Evolutionary conservation across 1,284 basidiomycete species (phyloP), one percentile per base, ranked within the genome.

Genomic region (Meira nashicola): DNA sequence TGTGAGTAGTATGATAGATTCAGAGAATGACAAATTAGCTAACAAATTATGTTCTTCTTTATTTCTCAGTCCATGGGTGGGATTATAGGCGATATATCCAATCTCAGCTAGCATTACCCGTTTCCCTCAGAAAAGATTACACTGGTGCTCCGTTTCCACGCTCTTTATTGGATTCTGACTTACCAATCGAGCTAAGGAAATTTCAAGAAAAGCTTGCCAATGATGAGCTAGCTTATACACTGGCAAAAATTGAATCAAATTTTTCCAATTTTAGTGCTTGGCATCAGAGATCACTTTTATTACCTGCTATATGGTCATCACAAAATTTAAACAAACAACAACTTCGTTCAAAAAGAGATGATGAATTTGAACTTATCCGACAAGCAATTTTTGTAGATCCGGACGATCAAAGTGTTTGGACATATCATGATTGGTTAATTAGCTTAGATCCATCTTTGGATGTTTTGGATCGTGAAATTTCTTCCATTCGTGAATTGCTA

Each of bases 241-340:
- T 85, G 50, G 83, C 84, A 62, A 96, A 97, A 82, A 98, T 99
- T 67, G 88, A 92, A 77, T 81, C 87, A 55, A 96, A 91, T 78
- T 95, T 98, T 75, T 93, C 90, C 50, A 98, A 99, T 78, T 98
- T 96, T 78, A 94, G 90, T 60, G 95, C 95, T 15, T 99, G 95
- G 95, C 95, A 99, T 79, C 92, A 94, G 68, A 85, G 95, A 25
- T 89, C 91, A 1, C 93, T 94, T 78, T 82, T 93, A 1, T 82
- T 92, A 15, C 79, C 83, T 0, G 83, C 82, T 2, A 73, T 90
- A 6, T 93, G 90, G 90, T 82, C 82, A 3, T 69, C 66, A 0
- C 21, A 57, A 23, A 15, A 46, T 21, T 48, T 64, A 1, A 78
- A 80, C 38, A 83, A 83, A 1, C 82, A 39, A 66, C 71, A 12